Evolutionary conservation across 441 rosid species (phyloP).

Genomic region (Jatropha podagrica): DNA sequence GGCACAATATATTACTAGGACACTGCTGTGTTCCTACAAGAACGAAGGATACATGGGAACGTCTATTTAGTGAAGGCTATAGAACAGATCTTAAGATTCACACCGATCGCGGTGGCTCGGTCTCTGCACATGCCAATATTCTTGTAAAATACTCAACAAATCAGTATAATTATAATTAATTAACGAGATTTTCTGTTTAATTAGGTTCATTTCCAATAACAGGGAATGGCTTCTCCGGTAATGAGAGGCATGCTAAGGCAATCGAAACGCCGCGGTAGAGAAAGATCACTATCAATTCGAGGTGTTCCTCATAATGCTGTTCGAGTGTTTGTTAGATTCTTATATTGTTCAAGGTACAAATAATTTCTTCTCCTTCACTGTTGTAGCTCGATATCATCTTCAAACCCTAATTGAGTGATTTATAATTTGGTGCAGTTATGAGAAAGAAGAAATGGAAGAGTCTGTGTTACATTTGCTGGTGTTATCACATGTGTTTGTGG

Average conservation of each 20-base stretch:
- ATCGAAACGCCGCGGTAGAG: conserved; percentile 40
- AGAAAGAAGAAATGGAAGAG: conserved; percentile 70
- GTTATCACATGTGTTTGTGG: conserved; percentile 68
- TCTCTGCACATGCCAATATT: conserved; percentile 71
- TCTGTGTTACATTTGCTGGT: conserved; percentile 62
- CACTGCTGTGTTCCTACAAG: conserved; percentile 35
- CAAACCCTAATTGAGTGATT: not conserved
- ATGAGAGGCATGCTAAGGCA: conserved; percentile 69
- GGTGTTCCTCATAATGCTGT: conserved; percentile 83
- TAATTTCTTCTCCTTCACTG: not conserved
- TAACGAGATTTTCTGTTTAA: not conserved
- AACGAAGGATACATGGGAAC: conserved; percentile 65
- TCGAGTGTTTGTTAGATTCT: conserved; percentile 68
- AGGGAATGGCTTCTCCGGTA: conserved; percentile 90
- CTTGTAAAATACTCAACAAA: conserved; percentile 48
- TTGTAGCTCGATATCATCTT: too few relatives aligned
- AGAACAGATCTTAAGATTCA: conserved; percentile 63
- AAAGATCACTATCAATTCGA: conserved; percentile 50
- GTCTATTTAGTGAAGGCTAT: conserved; percentile 73
- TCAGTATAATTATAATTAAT: not conserved
- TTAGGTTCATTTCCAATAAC: not conserved
- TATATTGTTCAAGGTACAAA: conserved; percentile 79
- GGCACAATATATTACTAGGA: conserved; percentile 26
- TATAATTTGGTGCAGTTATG: conserved; percentile 45
- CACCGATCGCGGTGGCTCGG: conserved; percentile 48